Evolutionary conservation across 139 green algal species (phyloP).

Genomic region (Nannochloris sp.): DNA sequence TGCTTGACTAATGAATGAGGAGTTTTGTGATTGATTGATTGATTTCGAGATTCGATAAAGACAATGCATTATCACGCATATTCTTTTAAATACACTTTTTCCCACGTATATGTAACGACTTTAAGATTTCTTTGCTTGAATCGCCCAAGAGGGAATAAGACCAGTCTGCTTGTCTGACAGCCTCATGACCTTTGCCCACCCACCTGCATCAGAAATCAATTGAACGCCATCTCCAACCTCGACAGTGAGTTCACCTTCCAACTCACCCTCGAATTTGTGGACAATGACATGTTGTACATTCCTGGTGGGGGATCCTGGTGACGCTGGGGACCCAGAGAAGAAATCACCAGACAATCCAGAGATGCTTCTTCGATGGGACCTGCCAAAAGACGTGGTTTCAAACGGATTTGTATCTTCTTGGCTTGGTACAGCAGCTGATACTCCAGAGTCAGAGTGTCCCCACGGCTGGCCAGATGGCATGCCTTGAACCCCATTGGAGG

Average conservation of each 20-base stretch:
- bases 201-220: slow-evolving; percentile 27
- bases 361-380: background rate
- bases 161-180: slow-evolving; percentile 19
- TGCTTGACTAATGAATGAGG: too few relatives aligned
- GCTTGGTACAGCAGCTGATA: too few relatives aligned
- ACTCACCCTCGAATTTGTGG: slow-evolving; percentile 18
- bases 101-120: background rate
- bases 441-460: background rate
- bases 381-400: background rate
- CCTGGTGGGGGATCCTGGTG: slow-evolving; percentile 13
- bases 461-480: background rate
- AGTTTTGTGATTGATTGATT: too few relatives aligned
- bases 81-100: too few relatives aligned
- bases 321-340: background rate
- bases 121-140: slow-evolving; percentile 8
- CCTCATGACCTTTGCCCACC: slow-evolving; percentile 27
- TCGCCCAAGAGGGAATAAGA: slow-evolving; percentile 30
- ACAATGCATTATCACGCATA: too few relatives aligned
- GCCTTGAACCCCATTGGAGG: background rate
- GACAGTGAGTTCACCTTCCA: slow-evolving; percentile 33
- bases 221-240: slow-evolving; percentile 23
- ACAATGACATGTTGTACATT: background rate
- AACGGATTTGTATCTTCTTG: background rate
- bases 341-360: background rate
- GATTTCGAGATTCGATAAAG: too few relatives aligned